These are phyloP conservation scores for Berkeleyomyces basicola DNA, from an alignment of 2,329 filamentous ascomycete species.

Conservation along the genomic window DNA sequence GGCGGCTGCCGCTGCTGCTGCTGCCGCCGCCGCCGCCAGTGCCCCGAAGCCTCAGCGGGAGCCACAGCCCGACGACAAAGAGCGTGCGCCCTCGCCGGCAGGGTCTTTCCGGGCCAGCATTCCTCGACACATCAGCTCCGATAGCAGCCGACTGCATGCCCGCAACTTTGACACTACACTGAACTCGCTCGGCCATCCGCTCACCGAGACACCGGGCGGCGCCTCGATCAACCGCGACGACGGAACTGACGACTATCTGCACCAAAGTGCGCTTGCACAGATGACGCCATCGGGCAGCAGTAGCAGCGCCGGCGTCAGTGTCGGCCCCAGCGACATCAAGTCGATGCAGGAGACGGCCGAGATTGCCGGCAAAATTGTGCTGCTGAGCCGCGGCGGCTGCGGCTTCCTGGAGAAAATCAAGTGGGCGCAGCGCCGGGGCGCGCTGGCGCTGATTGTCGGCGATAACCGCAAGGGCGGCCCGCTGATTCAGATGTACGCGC, in stretches of 20 bases:
- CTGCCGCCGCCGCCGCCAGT: conserved; percentile 14
- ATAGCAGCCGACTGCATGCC: not conserved
- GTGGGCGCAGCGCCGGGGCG: conserved; percentile 87
- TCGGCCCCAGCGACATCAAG: conserved; percentile 62
- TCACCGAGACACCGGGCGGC: not conserved
- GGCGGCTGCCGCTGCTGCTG: conserved; percentile 8
- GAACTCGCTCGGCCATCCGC: not conserved
- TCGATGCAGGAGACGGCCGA: conserved; percentile 82
- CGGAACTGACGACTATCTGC: conserved; percentile 72
- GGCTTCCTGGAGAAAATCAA: conserved; percentile 95
- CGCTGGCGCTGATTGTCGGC: conserved; percentile 78
- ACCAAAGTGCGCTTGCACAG: conserved; percentile 29
- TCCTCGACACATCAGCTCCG: not conserved
- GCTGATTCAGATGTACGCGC: conserved; percentile 95
- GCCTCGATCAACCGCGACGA: conserved; percentile 32
- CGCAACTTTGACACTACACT: not conserved
- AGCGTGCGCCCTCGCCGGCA: not conserved
- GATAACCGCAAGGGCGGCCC: conserved; percentile 81
- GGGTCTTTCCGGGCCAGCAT: not conserved
- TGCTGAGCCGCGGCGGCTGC: conserved; percentile 83
- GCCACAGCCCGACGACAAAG: not conserved
- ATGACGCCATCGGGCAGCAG: conserved; percentile 19
- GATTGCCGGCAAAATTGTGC: conserved; percentile 80
- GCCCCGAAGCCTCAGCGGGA: not conserved
- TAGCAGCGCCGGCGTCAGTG: conserved; percentile 30